These are phyloP conservation scores for Leishmania turanica DNA, from an alignment of 208 protist genomes.

Conservation along the genomic window DNA sequence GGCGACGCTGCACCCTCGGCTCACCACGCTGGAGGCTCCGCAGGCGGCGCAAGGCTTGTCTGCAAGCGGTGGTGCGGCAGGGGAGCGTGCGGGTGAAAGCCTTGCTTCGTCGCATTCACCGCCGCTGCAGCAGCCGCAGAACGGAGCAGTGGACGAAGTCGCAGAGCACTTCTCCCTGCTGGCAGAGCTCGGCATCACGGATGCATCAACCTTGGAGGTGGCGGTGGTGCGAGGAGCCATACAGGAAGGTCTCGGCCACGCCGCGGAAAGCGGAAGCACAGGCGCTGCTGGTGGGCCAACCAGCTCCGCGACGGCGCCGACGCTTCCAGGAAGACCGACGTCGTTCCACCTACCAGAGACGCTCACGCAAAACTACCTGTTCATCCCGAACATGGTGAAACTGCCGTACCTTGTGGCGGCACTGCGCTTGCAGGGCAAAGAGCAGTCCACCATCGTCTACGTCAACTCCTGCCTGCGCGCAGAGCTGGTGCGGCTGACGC, in stretches of 20 bases:
- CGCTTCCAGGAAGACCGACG: not conserved
- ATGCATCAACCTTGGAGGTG: conserved; percentile 28
- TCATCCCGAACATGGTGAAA: conserved; percentile 87
- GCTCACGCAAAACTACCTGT: conserved; percentile 69
- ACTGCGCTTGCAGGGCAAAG: conserved; percentile 53
- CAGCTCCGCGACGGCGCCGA: conserved; percentile 2
- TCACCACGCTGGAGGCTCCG: conserved; percentile 36
- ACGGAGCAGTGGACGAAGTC: not conserved
- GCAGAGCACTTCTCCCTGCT: conserved; percentile 24
- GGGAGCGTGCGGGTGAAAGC: not conserved
- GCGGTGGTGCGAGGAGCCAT: conserved; percentile 22
- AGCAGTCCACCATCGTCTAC: conserved; percentile 87
- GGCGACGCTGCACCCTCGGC: conserved; percentile 64
- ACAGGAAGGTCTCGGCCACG: not conserved
- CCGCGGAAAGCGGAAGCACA: not conserved
- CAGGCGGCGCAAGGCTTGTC: too few species aligned
- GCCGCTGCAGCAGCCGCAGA: not conserved
- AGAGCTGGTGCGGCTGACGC: conserved; percentile 83
- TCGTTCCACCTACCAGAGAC: conserved; percentile 41
- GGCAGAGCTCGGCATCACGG: conserved; percentile 45
- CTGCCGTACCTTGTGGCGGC: conserved; percentile 78
- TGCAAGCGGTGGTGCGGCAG: not conserved
- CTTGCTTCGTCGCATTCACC: not conserved
- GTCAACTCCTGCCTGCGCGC: conserved; percentile 83
- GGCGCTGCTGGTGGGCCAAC: not conserved